Evolutionary conservation across 768 basidiomycete genomes (phyloP).

Genomic region (Xanthoconium purpureum): DNA sequence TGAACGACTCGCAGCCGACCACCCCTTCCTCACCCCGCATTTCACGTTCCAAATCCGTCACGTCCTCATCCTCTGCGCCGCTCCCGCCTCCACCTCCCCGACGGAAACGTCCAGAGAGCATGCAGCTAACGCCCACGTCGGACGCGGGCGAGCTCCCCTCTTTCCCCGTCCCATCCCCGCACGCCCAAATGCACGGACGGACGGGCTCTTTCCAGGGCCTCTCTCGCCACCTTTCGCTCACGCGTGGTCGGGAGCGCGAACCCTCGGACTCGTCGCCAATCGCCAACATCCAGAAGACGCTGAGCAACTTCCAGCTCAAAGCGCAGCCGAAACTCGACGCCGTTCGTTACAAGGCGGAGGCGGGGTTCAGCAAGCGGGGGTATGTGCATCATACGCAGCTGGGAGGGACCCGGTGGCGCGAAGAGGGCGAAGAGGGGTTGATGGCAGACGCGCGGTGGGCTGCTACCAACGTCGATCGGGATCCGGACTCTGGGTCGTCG

Average conservation of each 20-base stretch:
- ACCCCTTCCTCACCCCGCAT: conserved; percentile 37
- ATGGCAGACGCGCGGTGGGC: conserved; percentile 37
- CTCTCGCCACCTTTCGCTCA: conserved; percentile 41
- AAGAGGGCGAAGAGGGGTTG: conserved; percentile 38
- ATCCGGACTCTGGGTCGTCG: conserved; percentile 19
- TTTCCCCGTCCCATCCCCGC: conserved; percentile 5
- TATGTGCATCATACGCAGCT: conserved; percentile 43
- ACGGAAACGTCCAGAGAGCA: conserved; percentile 60
- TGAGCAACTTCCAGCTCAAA: conserved; percentile 36
- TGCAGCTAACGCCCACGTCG: conserved; percentile 41
- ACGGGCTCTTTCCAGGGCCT: conserved; percentile 26
- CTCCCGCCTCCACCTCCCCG: conserved; percentile 44
- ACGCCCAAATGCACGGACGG: conserved; percentile 13
- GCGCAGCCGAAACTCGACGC: conserved; percentile 57
- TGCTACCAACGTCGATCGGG: conserved; percentile 21
- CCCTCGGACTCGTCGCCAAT: conserved; percentile 31
- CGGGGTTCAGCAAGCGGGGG: conserved; percentile 58
- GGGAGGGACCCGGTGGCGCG: conserved; percentile 25
- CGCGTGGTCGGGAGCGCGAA: conserved; percentile 19
- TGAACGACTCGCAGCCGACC: conserved; percentile 25
- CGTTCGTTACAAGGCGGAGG: conserved; percentile 70
- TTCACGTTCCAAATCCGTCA: conserved; percentile 54
- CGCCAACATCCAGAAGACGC: conserved; percentile 42
- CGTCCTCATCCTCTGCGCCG: conserved; percentile 29
- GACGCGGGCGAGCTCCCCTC: conserved; percentile 14